Evolutionary conservation across 2,329 filamentous ascomycete species (phyloP).

Genomic region (Bipolaris gigantea): DNA sequence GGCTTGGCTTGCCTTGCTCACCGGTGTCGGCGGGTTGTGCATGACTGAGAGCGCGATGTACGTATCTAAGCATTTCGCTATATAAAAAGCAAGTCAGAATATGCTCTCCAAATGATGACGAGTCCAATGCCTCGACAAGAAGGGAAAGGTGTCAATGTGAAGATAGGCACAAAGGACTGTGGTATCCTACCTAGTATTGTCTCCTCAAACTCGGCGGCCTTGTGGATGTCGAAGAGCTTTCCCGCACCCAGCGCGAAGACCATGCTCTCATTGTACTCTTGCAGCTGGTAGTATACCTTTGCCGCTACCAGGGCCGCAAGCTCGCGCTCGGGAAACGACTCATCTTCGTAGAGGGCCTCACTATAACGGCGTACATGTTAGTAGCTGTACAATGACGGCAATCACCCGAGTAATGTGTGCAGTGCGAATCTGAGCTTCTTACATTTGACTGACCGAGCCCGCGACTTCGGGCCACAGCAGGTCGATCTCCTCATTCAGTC

Average conservation of each 20-base stretch:
- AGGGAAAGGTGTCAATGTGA: not conserved
- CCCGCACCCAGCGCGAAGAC: conserved; percentile 93
- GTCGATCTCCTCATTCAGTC: conserved; percentile 94
- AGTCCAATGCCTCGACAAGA: not conserved
- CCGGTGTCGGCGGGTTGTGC: conserved; percentile 56
- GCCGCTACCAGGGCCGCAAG: conserved; percentile 92
- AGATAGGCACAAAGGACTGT: conserved; percentile 1
- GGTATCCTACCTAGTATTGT: conserved; percentile 78
- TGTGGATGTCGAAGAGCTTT: conserved; percentile 90
- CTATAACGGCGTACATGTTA: conserved; percentile 54
- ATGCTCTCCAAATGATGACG: not conserved
- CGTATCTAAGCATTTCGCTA: conserved; percentile 92
- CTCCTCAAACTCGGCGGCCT: conserved; percentile 93
- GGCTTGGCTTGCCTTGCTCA: conserved; percentile 53
- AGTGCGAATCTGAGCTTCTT: conserved; percentile 46
- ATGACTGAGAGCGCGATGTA: conserved; percentile 81
- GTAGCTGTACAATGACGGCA: conserved; percentile 14
- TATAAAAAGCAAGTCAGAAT: conserved; percentile 35
- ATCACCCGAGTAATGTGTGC: not conserved
- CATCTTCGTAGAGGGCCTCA: conserved; percentile 96
- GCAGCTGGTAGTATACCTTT: conserved; percentile 98
- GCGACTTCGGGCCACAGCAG: conserved; percentile 98
- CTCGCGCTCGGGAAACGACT: conserved; percentile 88
- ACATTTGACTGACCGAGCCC: conserved; percentile 91
- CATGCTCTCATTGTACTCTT: conserved; percentile 99